These are phyloP conservation scores for Monosporozyma servazzii DNA, from an alignment of 805 yeast genomes.

Conservation along the genomic window DNA sequence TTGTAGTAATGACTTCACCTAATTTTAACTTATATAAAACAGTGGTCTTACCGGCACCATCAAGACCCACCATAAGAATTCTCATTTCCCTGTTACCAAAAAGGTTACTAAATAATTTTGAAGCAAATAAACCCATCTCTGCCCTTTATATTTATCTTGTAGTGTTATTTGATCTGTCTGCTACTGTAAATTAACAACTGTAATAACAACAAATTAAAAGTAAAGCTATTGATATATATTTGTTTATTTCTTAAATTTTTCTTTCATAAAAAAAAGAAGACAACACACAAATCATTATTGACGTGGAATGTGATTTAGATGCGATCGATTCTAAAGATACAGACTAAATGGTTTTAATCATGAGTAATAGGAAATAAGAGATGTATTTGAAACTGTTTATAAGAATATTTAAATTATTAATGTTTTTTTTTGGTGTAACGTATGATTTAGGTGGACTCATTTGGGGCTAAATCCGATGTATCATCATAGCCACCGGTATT, in stretches of 20 bases:
- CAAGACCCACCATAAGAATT: conserved; percentile 95
- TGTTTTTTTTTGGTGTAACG: background rate
- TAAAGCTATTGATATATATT: background rate
- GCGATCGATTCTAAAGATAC: background rate
- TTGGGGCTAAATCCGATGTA: background rate
- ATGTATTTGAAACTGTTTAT: background rate
- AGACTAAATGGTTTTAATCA: background rate
- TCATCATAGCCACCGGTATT: background rate
- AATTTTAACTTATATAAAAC: conserved; percentile 88
- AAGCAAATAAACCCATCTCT: conserved; percentile 88
- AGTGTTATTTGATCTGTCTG: background rate
- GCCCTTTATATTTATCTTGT: background rate
- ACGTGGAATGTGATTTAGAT: background rate
- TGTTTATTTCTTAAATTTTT: conserved; percentile 1
- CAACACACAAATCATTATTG: background rate
- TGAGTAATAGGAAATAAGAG: background rate
- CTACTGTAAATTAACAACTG: background rate
- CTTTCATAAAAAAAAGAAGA: background rate
- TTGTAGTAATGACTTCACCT: conserved; percentile 93
- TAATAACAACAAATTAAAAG: background rate
- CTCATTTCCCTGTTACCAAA: conserved; percentile 98
- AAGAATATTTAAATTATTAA: background rate
- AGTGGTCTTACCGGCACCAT: conserved; percentile 98
- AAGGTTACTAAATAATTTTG: conserved; percentile 88
- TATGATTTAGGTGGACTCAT: background rate